A percentile compares a stretch with the other conserved stretches of the same genome.
These are phyloP conservation scores for Phytophthora tubulina DNA, from an alignment of 352 stramenopile genomes.

Conservation along the genomic window DNA sequence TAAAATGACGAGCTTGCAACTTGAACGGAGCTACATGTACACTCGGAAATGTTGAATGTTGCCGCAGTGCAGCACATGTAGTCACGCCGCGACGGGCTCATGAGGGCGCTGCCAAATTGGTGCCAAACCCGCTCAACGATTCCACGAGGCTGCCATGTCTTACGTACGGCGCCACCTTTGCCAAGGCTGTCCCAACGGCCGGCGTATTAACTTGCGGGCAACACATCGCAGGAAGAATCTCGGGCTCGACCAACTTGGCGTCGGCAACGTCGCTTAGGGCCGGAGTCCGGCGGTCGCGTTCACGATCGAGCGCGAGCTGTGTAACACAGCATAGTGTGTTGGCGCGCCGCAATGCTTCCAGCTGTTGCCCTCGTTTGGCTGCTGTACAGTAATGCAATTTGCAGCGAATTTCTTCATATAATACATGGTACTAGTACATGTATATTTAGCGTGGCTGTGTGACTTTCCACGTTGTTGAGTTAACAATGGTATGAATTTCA, in stretches of 20 bases:
- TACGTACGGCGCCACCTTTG: slow-evolving; percentile 13
- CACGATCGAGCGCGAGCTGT: too few relatives aligned
- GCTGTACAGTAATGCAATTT: slow-evolving; percentile 16
- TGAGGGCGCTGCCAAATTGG: background rate
- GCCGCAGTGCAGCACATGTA: background rate
- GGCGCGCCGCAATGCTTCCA: slow-evolving; percentile 3
- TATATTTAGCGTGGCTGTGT: slow-evolving; percentile 8
- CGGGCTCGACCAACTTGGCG: slow-evolving; percentile 16
- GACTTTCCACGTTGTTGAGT: slow-evolving; percentile 12
- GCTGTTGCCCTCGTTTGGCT: slow-evolving; percentile 10
- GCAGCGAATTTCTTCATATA: slow-evolving; percentile 13
- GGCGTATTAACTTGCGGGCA: slow-evolving; percentile 10
- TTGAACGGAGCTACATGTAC: background rate
- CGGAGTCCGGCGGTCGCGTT: slow-evolving; percentile 2
- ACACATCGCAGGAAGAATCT: slow-evolving; percentile 35
- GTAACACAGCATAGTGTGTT: background rate
- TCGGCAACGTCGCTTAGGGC: background rate
- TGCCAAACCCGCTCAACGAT: slow-evolving; percentile 17
- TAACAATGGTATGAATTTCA: slow-evolving; percentile 8
- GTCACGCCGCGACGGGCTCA: slow-evolving; percentile 19
- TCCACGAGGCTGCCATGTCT: slow-evolving; percentile 22
- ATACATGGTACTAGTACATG: background rate
- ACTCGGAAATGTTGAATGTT: slow-evolving; percentile 21
- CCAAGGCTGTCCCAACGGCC: slow-evolving; percentile 25
- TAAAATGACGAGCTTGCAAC: background rate